These are phyloP conservation scores for Tetratostichococcus sp. DNA, from an alignment of 139 green algal genomes.

Conservation along the genomic window DNA sequence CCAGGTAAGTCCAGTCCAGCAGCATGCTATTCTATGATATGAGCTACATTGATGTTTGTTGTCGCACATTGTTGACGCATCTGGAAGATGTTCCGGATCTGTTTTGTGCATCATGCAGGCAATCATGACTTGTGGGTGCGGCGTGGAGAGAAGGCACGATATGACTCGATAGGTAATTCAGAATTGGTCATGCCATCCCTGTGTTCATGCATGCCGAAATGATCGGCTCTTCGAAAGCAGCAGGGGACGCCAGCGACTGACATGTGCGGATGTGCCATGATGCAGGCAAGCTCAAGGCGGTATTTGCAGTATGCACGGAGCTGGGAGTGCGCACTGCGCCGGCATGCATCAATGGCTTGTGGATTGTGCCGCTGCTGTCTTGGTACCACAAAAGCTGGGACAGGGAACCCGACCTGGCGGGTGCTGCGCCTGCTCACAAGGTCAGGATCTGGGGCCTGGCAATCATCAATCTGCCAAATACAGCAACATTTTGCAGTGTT, in stretches of 20 bases:
- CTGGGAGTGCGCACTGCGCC: conserved; percentile 48
- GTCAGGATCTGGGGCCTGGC: too few relatives aligned
- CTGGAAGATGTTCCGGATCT: too few relatives aligned
- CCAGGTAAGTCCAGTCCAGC: conserved; percentile 60
- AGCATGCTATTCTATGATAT: too few relatives aligned
- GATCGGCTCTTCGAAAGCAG: too few relatives aligned
- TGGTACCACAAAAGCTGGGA: conserved; percentile 47
- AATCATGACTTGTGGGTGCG: conserved; percentile 79
- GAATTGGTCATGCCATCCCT: too few relatives aligned
- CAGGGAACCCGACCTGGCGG: conserved; percentile 42
- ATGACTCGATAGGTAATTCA: conserved; percentile 28
- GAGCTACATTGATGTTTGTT: too few relatives aligned
- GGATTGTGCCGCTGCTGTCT: conserved; percentile 45
- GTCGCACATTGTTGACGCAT: too few relatives aligned
- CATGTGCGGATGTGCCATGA: neutral
- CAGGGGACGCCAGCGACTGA: too few relatives aligned
- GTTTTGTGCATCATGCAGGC: conserved; percentile 25
- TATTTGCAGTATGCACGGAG: conserved; percentile 47
- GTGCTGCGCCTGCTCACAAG: conserved; percentile 30
- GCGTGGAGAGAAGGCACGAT: neutral
- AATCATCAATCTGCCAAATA: neutral
- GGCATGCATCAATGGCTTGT: conserved; percentile 34
- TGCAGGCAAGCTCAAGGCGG: conserved; percentile 22
- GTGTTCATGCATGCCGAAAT: too few relatives aligned
- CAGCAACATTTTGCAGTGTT: too few relatives aligned